These are phyloP conservation scores for Klebsormidium nitens DNA, from an alignment of 139 green algal species.

Conservation along the genomic window DNA sequence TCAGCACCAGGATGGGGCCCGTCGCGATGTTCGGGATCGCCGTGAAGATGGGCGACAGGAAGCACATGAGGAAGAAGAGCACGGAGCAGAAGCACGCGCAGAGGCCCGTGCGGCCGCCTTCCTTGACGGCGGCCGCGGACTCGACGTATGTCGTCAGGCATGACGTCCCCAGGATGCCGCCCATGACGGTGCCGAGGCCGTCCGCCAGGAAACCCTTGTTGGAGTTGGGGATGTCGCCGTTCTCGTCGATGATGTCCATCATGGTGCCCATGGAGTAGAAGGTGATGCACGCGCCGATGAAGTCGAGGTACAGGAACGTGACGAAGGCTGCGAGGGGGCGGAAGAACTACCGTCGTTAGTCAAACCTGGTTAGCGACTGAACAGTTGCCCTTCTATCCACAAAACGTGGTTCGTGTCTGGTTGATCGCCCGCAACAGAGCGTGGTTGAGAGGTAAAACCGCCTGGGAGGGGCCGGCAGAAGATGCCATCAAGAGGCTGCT, in stretches of 20 bases:
- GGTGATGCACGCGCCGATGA: conserved; percentile 60
- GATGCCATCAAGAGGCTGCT: too few species aligned
- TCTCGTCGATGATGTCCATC: conserved; percentile 40
- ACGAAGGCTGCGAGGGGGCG: conserved; percentile 57
- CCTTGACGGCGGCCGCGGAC: conserved; percentile 61
- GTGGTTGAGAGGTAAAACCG: too few species aligned
- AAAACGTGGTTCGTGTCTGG: too few species aligned
- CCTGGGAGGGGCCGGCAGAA: too few species aligned
- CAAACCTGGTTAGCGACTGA: too few species aligned
- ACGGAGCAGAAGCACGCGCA: conserved; percentile 47
- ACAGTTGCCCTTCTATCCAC: too few species aligned
- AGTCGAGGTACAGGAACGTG: conserved; percentile 76
- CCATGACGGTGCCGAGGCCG: conserved; percentile 57
- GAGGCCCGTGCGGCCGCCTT: conserved; percentile 68
- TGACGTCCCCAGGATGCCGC: conserved; percentile 66
- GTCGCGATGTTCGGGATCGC: conserved; percentile 75
- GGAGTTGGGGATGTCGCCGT: conserved; percentile 7
- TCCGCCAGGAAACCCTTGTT: conserved; percentile 54
- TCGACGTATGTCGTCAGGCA: conserved; percentile 69
- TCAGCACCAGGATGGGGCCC: conserved; percentile 71
- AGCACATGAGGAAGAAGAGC: conserved; percentile 71
- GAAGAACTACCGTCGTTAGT: too few species aligned
- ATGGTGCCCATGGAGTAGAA: conserved; percentile 46
- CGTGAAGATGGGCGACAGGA: conserved; percentile 77
- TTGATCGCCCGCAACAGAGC: too few species aligned